phyloP scores from a whole-genome alignment of 164 flowering plant genomes.

The Magnolia changhungtana region DNA sequence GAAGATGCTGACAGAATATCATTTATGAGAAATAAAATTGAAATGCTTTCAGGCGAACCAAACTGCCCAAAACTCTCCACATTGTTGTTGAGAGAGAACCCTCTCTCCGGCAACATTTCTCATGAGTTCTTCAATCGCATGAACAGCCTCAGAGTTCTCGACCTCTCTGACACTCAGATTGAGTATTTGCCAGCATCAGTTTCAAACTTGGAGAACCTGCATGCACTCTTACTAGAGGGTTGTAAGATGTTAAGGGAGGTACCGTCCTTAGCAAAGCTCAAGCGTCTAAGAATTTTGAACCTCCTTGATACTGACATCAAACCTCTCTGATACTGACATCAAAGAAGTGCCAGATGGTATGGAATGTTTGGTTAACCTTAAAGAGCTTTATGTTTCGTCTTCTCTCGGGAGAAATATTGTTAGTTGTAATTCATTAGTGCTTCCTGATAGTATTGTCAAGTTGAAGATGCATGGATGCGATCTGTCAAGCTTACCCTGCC shows the following conservation, averaged over 20 bases:
- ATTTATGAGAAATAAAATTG: slow-evolving; percentile 12
- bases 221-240: not conserved
- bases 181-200: slow-evolving; percentile 19
- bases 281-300: slow-evolving; percentile 10
- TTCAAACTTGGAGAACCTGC: slow-evolving; percentile 20
- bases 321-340: not conserved
- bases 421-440: too few relatives aligned
- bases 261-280: slow-evolving; percentile 20
- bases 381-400: not conserved
- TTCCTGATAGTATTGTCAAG: too few relatives aligned
- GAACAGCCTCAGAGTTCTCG: slow-evolving; percentile 20
- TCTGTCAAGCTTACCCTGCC: too few relatives aligned
- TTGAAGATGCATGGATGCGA: too few relatives aligned
- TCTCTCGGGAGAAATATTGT: too few relatives aligned
- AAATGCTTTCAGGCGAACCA: slow-evolving; percentile 7
- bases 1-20: slow-evolving; percentile 18
- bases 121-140: slow-evolving; percentile 20
- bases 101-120: slow-evolving; percentile 1
- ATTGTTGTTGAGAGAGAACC: slow-evolving; percentile 16
- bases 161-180: slow-evolving; percentile 20
- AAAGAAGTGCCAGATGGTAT: slow-evolving; percentile 9
- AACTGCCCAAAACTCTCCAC: slow-evolving; percentile 16
- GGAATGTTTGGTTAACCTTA: slow-evolving; percentile 12
- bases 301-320: not conserved
- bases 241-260: slow-evolving; percentile 7